phyloP scores from a whole-genome alignment of 2,329 filamentous ascomycete genomes.

The Pseudophaeomoniella oleicola region DNA sequence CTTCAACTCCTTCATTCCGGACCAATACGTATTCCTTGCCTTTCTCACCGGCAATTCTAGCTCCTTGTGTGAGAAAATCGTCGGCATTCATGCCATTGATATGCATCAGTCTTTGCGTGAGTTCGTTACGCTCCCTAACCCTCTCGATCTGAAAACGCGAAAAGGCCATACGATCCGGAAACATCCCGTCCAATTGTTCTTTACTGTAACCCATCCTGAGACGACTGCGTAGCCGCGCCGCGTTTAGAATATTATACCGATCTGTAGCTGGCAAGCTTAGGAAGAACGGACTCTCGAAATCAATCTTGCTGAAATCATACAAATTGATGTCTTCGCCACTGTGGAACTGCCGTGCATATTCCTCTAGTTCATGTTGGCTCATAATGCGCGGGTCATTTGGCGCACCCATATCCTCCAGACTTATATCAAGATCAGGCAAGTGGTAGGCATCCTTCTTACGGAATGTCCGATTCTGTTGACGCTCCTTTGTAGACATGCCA shows the following conservation, averaged over 20 bases:
- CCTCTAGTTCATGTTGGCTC: constrained; percentile 85
- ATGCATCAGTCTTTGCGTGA: constrained; percentile 90
- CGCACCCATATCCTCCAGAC: constrained; percentile 72
- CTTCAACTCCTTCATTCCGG: constrained; percentile 87
- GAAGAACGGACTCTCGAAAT: constrained; percentile 94
- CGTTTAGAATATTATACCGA: constrained; percentile 94
- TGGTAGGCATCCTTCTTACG: constrained; percentile 91
- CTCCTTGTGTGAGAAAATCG: constrained; percentile 42
- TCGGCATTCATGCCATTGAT: constrained; percentile 77
- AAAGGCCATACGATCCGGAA: constrained; percentile 93
- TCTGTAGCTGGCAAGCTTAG: constrained; percentile 77
- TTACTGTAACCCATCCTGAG: constrained; percentile 93
- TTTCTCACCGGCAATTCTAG: constrained; percentile 52
- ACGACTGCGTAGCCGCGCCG: constrained; percentile 72
- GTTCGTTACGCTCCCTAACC: constrained; percentile 79
- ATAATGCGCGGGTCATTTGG: constrained; percentile 91
- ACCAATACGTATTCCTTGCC: constrained; percentile 91
- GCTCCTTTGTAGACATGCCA: constrained; percentile 64
- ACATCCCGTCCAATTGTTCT: constrained; percentile 92
- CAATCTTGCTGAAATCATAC: constrained; percentile 97
- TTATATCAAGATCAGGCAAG: constrained; percentile 66
- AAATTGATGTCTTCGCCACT: constrained; percentile 74
- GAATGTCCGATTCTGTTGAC: constrained; percentile 61
- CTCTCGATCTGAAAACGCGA: constrained; percentile 92
- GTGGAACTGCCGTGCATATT: constrained; percentile 86